Evolutionary conservation across 306 rosid species (phyloP).

Genomic region (Vigna mungo): DNA sequence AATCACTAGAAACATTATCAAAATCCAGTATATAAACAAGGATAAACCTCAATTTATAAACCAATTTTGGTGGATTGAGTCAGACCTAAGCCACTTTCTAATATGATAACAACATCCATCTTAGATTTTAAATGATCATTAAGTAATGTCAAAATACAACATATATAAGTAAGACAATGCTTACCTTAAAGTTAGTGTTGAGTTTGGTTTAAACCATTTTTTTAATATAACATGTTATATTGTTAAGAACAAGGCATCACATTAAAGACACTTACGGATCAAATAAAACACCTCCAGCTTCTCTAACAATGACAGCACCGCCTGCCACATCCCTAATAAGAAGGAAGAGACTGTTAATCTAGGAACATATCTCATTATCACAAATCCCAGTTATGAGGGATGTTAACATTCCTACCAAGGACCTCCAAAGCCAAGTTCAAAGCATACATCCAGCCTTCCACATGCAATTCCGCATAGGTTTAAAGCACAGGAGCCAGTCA

Average conservation of each 20-base stretch:
- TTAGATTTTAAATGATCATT: no score
- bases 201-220: no score
- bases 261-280: conserved; percentile 76
- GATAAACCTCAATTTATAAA: no score
- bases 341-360: conserved; percentile 37
- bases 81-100: no score
- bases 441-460: conserved; percentile 79
- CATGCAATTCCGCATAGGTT: conserved; percentile 88
- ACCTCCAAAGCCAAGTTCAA: conserved; percentile 78
- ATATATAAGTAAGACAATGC: no score
- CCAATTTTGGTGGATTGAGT: no score
- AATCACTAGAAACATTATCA: no score
- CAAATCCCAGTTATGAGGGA: conserved; percentile 3
- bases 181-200: no score
- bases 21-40: no score
- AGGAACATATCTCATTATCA: conserved; percentile 8
- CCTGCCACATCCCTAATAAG: conserved; percentile 85
- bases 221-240: not conserved
- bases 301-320: conserved; percentile 80
- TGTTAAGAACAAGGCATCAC: not conserved
- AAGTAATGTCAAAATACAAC: no score
- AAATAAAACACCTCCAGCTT: conserved; percentile 86
- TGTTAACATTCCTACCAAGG: conserved; percentile 69
- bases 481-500: conserved; percentile 87
- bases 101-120: no score